phyloP scores from a whole-genome alignment of 495 filamentous ascomycete genomes.

The Aspergillus conjunctus region DNA sequence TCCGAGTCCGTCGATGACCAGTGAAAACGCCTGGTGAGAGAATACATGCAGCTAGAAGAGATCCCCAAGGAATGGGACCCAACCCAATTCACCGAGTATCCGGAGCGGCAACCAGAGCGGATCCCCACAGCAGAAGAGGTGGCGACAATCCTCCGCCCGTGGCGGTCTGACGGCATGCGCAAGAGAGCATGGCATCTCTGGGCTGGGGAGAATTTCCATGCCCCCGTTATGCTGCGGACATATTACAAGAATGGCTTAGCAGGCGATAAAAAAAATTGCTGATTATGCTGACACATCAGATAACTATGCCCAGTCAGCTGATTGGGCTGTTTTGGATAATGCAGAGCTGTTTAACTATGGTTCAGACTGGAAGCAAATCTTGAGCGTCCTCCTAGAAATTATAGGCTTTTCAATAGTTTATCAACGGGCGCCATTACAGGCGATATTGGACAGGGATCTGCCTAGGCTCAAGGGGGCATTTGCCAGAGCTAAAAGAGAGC shows the following conservation, averaged over 20 bases:
- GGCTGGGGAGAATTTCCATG: not conserved
- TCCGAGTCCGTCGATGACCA: slow-evolving; percentile 4
- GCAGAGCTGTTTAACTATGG: slow-evolving; percentile 4
- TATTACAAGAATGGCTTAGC: not conserved
- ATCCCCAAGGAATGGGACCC: slow-evolving; percentile 3
- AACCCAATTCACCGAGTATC: not conserved
- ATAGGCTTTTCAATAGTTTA: not conserved
- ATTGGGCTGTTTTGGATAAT: slow-evolving; percentile 9
- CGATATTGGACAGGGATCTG: not conserved
- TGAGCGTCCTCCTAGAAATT: slow-evolving; percentile 6
- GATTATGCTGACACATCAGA: slow-evolving; percentile 2
- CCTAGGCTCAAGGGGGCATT: not conserved
- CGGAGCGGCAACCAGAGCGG: not conserved
- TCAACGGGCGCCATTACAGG: not conserved
- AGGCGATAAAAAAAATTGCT: not conserved
- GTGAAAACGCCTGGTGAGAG: slow-evolving; percentile 5
- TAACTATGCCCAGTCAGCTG: not conserved
- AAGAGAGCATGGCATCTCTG: slow-evolving; percentile 8
- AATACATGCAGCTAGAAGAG: slow-evolving; percentile 9
- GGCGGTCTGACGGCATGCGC: slow-evolving; percentile 10
- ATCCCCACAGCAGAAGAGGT: slow-evolving; percentile 9
- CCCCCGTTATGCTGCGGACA: slow-evolving; percentile 6
- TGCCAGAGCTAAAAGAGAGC: not conserved
- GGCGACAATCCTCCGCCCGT: slow-evolving; percentile 9
- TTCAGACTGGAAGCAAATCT: slow-evolving; percentile 3